Percentiles rank a stretch among this genome's conserved stretches.
Conservation (phyloP, 345 rosid genomes). For the Hibiscus trionum region DNA sequence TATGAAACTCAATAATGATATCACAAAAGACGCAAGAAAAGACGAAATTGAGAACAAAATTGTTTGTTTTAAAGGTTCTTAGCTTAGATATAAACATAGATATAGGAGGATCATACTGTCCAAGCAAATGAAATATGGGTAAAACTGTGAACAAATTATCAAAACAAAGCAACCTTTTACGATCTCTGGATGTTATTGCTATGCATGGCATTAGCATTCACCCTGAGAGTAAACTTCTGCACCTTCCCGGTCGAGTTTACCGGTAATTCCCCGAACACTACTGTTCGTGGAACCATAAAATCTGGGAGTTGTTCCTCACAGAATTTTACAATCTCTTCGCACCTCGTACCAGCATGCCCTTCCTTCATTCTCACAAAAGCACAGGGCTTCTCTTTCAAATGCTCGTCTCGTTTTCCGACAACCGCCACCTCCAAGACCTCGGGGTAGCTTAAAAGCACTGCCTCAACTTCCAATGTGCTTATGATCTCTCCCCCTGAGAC, state of each 20-base stretch:
- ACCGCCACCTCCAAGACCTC: slow-evolving; percentile 37
- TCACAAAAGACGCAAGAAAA: not conserved
- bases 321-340: slow-evolving; percentile 27
- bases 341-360: slow-evolving; percentile 15
- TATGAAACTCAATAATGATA: not conserved
- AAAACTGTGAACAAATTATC: not conserved
- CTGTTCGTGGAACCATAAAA: slow-evolving; percentile 30
- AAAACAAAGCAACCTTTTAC: not conserved
- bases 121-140: too few species aligned
- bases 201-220: slow-evolving; percentile 23
- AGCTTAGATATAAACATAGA: not conserved
- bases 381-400: slow-evolving; percentile 25
- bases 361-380: slow-evolving; percentile 45
- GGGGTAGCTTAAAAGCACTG: slow-evolving; percentile 30
- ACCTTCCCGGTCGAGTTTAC: slow-evolving; percentile 42
- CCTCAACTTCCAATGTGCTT: slow-evolving; percentile 47
- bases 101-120: not conserved
- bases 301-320: slow-evolving; percentile 21
- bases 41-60: not conserved
- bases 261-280: slow-evolving; percentile 42
- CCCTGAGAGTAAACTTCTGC: slow-evolving; percentile 37
- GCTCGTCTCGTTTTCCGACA: slow-evolving; percentile 28
- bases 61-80: not conserved
- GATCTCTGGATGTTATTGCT: not conserved
- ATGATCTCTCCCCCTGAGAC: slow-evolving; percentile 19